phyloP scores from a whole-genome alignment of 768 basidiomycete genomes.

The Kwoniella heveanensis region DNA sequence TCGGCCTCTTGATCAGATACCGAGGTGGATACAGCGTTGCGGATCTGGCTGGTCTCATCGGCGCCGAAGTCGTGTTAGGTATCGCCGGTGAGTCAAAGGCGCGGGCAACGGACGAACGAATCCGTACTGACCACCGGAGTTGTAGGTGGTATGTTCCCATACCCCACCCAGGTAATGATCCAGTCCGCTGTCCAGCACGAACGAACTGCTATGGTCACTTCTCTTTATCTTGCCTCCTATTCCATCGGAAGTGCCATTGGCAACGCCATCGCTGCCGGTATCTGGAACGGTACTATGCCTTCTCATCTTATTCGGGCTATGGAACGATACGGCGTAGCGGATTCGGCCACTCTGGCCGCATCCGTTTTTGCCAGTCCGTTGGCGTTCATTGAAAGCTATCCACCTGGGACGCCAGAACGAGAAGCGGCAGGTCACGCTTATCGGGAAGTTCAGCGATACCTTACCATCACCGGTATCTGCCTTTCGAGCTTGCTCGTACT shows the following conservation, averaged over 20 bases:
- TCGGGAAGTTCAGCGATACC: slow-evolving; percentile 37
- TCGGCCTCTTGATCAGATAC: slow-evolving; percentile 42
- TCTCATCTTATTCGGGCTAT: slow-evolving; percentile 19
- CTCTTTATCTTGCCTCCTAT: slow-evolving; percentile 39
- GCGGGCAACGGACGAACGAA: too few species aligned
- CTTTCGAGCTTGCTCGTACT: slow-evolving; percentile 32
- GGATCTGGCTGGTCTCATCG: slow-evolving; percentile 36
- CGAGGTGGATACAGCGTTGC: slow-evolving; percentile 27
- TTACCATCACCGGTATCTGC: slow-evolving; percentile 47
- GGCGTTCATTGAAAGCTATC: slow-evolving; percentile 33
- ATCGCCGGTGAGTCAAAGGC: slow-evolving; percentile 18
- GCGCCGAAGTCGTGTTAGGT: slow-evolving; percentile 34
- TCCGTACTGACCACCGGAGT: too few species aligned
- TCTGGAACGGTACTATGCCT: slow-evolving; percentile 44
- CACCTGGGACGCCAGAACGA: slow-evolving; percentile 31
- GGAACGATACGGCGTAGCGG: slow-evolving; percentile 22
- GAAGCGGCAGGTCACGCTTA: slow-evolving; percentile 43
- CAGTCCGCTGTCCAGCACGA: slow-evolving; percentile 42
- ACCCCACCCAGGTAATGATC: slow-evolving; percentile 43
- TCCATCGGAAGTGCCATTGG: slow-evolving; percentile 40
- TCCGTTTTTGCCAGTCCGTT: slow-evolving; percentile 46
- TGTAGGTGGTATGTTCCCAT: slow-evolving; percentile 41
- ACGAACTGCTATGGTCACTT: slow-evolving; percentile 26
- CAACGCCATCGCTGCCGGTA: slow-evolving; percentile 37
- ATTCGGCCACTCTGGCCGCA: slow-evolving; percentile 38